phyloP scores from a whole-genome alignment of 805 yeast genomes.

The Hanseniaspora meyeri region DNA sequence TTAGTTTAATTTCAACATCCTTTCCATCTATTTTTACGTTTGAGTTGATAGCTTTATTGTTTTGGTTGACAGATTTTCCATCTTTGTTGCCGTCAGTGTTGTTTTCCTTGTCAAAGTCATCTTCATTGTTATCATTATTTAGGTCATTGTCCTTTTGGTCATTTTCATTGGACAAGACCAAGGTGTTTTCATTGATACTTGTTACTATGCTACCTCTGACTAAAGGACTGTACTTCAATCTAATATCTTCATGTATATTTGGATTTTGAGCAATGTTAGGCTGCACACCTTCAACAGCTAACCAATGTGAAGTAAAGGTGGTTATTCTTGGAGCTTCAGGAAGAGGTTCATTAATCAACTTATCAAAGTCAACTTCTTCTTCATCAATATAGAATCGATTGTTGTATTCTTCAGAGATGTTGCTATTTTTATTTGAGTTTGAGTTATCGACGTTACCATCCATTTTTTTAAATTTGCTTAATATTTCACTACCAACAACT shows the following conservation, averaged over 20 bases:
- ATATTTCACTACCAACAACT: constrained; percentile 8
- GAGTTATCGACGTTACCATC: background rate
- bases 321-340: constrained; percentile 91
- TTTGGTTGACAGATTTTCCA: background rate
- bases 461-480: constrained; percentile 6
- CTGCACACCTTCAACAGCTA: constrained; percentile 96
- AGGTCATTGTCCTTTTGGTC: constrained; percentile 12
- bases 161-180: constrained; percentile 16
- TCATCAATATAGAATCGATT: constrained; percentile 83
- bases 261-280: constrained; percentile 98
- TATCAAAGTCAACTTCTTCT: constrained; percentile 85
- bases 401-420: constrained; percentile 20
- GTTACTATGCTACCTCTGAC: constrained; percentile 73
- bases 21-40: constrained; percentile 31
- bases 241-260: constrained; percentile 51
- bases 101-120: background rate
- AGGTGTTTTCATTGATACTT: constrained; percentile 40
- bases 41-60: background rate
- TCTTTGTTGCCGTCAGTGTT: background rate
- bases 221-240: constrained; percentile 54
- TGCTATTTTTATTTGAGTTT: constrained; percentile 21
- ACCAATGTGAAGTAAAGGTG: constrained; percentile 91
- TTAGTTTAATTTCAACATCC: constrained; percentile 62
- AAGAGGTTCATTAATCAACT: constrained; percentile 79
- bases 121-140: constrained; percentile 19